Evolutionary conservation across 768 basidiomycete species (phyloP), one percentile per base, ranked within the genome.

Genomic region (Holtermannia corniformis): DNA sequence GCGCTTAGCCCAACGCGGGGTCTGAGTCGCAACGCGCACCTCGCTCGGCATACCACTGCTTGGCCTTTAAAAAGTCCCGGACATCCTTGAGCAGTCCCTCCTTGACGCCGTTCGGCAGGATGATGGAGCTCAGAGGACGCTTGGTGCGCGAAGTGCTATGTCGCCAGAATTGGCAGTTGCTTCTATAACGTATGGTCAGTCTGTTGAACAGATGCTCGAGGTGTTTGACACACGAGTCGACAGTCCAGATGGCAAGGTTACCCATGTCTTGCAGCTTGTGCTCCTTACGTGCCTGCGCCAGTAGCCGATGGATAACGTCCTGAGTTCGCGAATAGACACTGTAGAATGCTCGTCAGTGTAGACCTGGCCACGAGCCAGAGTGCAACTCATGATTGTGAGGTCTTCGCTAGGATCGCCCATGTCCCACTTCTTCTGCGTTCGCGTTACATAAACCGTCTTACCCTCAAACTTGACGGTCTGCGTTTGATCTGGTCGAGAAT

Each of bases 31-130:
- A 10, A 1, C 32, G 26, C 64, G 57, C 45, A 67, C 68, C 68
- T 60, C 69, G 50, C 3, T 65, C 61, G 45, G 58, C 62, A 47
- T 71, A 71, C 69, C 66, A 71, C 13, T 24, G 47, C 2, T 19
- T 46, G 40, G 59, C 61, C 41, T 58, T 55, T 23, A 68, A 46
- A 52, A 71, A 71, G 24, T 57, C 54, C 47, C 57, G 47, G 21
- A 71, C 47, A 54, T 71, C 69, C 43, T 41, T 53, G 3, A 66
- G 42, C 2, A 71, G 21, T 4, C 52, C 46, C 7, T 71, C 63
- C 55, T 71, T 71, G 19, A 65, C 22, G 1, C 49, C 49, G 11
- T 22, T 43, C 0, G 66, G 65, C 20, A 71, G 54, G 21, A 71
- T 61, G 22, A 71, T 64, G 3, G 63, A 65, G 14, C 52, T 48